Base-by-base conservation (phyloP, 2,329 filamentous ascomycete species). In the Phaeosphaeria sp. region DNA sequence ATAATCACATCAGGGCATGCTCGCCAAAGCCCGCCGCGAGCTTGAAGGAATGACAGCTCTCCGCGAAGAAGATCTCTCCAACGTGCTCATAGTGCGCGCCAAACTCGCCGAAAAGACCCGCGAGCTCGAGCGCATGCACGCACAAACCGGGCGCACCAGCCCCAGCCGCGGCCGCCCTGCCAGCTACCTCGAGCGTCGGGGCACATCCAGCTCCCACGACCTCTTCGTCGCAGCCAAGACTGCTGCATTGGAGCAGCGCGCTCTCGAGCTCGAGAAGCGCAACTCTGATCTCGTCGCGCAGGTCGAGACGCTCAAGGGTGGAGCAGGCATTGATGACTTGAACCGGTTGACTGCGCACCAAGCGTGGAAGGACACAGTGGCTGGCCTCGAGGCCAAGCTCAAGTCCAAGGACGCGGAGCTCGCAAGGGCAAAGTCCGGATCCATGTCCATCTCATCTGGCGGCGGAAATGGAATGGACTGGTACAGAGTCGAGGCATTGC, bases 191-290 rank as follows among this genome's bases (percentile, higher is more conserved):
- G 77, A 78, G 58, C 62, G 75, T 21, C 58, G 74, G 13, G 73
- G 66, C 53, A 77, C 74, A 9, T 70, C 71, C 15, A 36, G 30
- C 30, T 36, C 30, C 3, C 30, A 36, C 30, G 78, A 80, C 56
- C 69, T 81, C 17, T 81, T 79, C 62, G 77, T 77, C 11, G 73
- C 69, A 0, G 79, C 79, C 36, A 78, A 78, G 52, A 72, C 75
- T 1, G 78, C 78, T 15, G 79, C 79, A 0, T 67, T 81, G 33
- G 77, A 81, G 59, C 78, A 81, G 52, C 72, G 78, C 15, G 74
- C 75, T 15, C 72, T 81, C 17, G 79, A 80, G 57, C 64, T 80
- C 2, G 79, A 81, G 57, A 73, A 74, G 60, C 65, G 74, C 2
- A 80, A 80, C 59, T 64, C 71, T 10, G 74, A 78, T 48, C 66